phyloP scores from a whole-genome alignment of 169 alveolate species.

The Cryptosporidium meleagridis region DNA sequence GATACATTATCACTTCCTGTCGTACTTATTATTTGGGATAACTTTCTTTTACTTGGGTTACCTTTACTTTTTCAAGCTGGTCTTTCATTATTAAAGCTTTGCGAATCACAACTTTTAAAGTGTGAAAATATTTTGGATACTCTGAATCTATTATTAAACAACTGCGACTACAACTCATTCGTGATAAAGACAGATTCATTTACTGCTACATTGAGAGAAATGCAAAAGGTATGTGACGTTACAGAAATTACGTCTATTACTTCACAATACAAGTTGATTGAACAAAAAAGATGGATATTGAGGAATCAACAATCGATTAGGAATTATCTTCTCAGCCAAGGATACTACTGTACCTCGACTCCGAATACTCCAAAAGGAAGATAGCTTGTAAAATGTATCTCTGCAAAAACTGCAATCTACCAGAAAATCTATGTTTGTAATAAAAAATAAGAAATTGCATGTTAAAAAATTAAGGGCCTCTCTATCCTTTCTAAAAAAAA shows the following conservation, averaged over 20 bases:
- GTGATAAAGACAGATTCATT: conserved; percentile 43
- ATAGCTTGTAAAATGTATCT: background rate
- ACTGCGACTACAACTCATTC: conserved; percentile 40
- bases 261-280: conserved; percentile 54
- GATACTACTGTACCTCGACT: conserved; percentile 54
- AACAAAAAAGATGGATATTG: conserved; percentile 67
- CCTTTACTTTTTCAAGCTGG: conserved; percentile 74
- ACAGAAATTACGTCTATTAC: conserved; percentile 45
- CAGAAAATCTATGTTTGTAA: background rate
- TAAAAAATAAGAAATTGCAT: background rate
- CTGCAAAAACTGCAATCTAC: background rate
- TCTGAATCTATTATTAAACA: conserved; percentile 2
- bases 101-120: conserved; percentile 44
- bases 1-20: conserved; percentile 39
- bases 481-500: background rate
- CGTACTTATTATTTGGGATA: conserved; percentile 59
- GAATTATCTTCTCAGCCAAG: conserved; percentile 17
- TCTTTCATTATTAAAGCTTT: conserved; percentile 29
- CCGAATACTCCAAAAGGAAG: conserved; percentile 31
- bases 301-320: conserved; percentile 42
- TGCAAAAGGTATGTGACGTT: conserved; percentile 26
- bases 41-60: conserved; percentile 44
- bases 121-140: conserved; percentile 20
- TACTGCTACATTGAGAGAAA: conserved; percentile 11
- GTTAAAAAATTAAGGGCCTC: background rate